Conservation (phyloP, 768 basidiomycete species). For the Leccinum fibrillosum region DNA sequence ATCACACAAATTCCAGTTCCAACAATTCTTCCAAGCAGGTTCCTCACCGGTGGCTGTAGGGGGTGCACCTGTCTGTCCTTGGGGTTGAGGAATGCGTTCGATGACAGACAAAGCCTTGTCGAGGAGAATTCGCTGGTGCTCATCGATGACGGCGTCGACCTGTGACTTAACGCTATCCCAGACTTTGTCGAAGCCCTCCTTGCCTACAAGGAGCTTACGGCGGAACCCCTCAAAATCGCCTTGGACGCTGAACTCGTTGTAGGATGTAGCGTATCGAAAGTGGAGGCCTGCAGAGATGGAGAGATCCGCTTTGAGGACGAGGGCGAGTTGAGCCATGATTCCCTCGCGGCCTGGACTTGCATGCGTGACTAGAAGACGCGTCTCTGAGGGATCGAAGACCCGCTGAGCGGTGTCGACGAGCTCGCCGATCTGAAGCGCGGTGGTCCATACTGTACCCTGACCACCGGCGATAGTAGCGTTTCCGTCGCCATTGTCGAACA, state of each 20-base stretch:
- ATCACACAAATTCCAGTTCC: conserved; percentile 99
- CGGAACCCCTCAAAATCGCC: conserved; percentile 85
- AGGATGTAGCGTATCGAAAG: conserved; percentile 94
- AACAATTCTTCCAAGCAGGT: conserved; percentile 96
- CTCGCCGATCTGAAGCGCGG: conserved; percentile 95
- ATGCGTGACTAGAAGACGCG: conserved; percentile 89
- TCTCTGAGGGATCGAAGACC: conserved; percentile 90
- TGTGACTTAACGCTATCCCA: conserved; percentile 92
- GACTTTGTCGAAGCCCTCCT: conserved; percentile 84
- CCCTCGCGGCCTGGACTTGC: conserved; percentile 92
- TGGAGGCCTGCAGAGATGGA: conserved; percentile 94
- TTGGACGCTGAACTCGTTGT: conserved; percentile 96
- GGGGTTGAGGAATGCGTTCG: conserved; percentile 67
- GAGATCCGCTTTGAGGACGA: conserved; percentile 90
- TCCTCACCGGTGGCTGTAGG: conserved; percentile 70
- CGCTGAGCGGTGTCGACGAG: conserved; percentile 96
- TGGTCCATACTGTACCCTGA: conserved; percentile 98
- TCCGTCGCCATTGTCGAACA: conserved; percentile 93
- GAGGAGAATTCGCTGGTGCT: conserved; percentile 81
- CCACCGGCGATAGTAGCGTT: conserved; percentile 97
- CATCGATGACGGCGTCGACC: conserved; percentile 89
- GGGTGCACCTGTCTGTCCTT: conserved; percentile 35
- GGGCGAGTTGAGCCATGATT: conserved; percentile 84
- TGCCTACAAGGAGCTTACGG: conserved; percentile 72
- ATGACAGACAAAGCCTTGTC: conserved; percentile 87